These are phyloP conservation scores for Acacia acuminata DNA, from an alignment of 306 rosid genomes.

Conservation along the genomic window DNA sequence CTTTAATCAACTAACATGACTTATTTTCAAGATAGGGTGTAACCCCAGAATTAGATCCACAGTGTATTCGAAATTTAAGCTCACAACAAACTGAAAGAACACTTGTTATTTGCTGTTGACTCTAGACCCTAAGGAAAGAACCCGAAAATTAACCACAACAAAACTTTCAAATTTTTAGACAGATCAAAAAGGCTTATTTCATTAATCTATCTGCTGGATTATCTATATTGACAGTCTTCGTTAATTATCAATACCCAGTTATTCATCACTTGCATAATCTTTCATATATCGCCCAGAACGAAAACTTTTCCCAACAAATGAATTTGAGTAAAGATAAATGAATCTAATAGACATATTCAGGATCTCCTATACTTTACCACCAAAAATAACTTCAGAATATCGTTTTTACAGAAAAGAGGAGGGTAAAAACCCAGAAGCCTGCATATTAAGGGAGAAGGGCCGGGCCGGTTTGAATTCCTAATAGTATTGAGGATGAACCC, in stretches of 20 bases:
- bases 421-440: not conserved
- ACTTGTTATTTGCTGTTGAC: not conserved
- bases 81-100: not conserved
- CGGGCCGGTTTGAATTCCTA: not conserved
- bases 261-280: not conserved
- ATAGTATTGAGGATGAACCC: not conserved
- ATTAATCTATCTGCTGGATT: not conserved
- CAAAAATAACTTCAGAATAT: not conserved
- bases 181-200: not conserved
- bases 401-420: not conserved
- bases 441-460: not conserved
- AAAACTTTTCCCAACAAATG: not conserved
- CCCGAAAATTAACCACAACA: not conserved
- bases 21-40: not conserved
- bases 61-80: not conserved
- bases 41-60: not conserved
- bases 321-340: slow-evolving; percentile 4
- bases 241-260: not conserved
- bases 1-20: not conserved
- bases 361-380: not conserved
- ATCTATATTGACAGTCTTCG: not conserved
- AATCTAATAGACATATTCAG: not conserved
- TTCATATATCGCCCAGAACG: not conserved
- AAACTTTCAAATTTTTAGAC: not conserved
- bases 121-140: not conserved